Conservation (phyloP, 2,329 filamentous ascomycete genomes). For the Fusarium veterinarium region DNA sequence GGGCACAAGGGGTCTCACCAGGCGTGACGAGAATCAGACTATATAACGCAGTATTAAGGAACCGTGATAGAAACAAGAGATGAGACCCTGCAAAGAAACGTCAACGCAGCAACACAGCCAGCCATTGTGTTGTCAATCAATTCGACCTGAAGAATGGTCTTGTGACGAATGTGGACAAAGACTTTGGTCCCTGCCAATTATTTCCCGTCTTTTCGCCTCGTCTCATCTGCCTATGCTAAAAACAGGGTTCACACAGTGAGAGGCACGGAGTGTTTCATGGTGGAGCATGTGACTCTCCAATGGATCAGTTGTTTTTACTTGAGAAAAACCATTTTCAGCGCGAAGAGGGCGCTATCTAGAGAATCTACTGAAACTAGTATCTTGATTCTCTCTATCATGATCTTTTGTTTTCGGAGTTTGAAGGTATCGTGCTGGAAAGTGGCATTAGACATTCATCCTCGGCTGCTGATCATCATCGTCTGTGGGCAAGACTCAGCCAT, state of each 20-base stretch:
- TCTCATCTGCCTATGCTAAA: conserved; percentile 19
- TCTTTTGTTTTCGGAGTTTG: background rate
- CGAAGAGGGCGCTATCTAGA: background rate
- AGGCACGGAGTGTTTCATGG: conserved; percentile 34
- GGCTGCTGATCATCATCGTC: conserved; percentile 14
- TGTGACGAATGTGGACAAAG: conserved; percentile 40
- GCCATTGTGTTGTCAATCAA: conserved; percentile 5
- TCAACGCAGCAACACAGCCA: background rate
- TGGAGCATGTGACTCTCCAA: conserved; percentile 32
- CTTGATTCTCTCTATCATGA: background rate
- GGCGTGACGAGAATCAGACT: background rate
- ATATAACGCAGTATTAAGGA: background rate
- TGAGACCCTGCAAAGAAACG: conserved; percentile 5
- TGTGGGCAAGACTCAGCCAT: conserved; percentile 1
- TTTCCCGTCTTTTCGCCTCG: conserved; percentile 18
- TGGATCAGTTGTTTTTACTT: conserved; percentile 20
- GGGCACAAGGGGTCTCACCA: background rate
- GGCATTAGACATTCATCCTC: background rate
- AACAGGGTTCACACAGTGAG: conserved; percentile 39
- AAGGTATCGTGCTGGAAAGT: background rate
- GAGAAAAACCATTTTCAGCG: conserved; percentile 9
- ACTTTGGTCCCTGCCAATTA: conserved; percentile 31
- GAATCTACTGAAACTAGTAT: background rate
- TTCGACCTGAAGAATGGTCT: conserved; percentile 7
- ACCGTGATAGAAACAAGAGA: background rate